Conservation (phyloP, 2,329 filamentous ascomycete genomes). For the Exophiala oligosperma region DNA sequence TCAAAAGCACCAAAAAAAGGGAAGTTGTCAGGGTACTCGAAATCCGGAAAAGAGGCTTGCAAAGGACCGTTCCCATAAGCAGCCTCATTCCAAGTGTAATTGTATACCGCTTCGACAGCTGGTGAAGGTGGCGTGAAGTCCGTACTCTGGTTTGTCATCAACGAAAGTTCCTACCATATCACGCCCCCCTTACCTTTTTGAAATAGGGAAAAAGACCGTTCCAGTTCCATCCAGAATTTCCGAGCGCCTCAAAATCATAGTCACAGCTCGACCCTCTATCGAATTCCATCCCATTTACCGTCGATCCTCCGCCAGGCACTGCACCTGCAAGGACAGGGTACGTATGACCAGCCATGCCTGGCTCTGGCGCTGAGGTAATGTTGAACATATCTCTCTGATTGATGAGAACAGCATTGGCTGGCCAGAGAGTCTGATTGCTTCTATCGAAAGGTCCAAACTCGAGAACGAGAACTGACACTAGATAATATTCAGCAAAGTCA, state of each 20-base stretch:
- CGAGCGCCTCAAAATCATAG: conserved; percentile 42
- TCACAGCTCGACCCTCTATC: conserved; percentile 32
- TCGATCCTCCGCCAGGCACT: conserved; percentile 43
- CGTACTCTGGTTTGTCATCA: conserved; percentile 30
- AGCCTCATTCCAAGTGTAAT: conserved; percentile 39
- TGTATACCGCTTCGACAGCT: conserved; percentile 36
- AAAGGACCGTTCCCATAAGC: conserved; percentile 50
- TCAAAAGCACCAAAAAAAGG: conserved; percentile 39
- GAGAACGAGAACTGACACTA: conserved; percentile 25
- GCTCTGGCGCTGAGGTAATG: conserved; percentile 34
- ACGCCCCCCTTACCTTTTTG: conserved; percentile 36
- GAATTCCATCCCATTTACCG: conserved; percentile 36
- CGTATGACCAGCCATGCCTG: conserved; percentile 29
- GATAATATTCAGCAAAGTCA: neutral
- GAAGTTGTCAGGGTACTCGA: conserved; percentile 28
- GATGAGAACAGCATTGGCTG: conserved; percentile 17
- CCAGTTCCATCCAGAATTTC: conserved; percentile 44
- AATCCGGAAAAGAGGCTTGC: conserved; percentile 47
- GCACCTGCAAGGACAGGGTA: conserved; percentile 35
- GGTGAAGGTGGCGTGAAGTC: conserved; percentile 42
- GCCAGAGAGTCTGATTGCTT: conserved; percentile 19
- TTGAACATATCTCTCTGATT: conserved; percentile 32
- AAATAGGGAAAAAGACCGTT: conserved; percentile 47
- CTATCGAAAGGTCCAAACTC: conserved; percentile 27
- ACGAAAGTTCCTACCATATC: neutral